Percentiles rank a stretch among this genome's conserved stretches.
phyloP scores from a whole-genome alignment of 2,329 filamentous ascomycete species.

The Trichoderma sp. region DNA sequence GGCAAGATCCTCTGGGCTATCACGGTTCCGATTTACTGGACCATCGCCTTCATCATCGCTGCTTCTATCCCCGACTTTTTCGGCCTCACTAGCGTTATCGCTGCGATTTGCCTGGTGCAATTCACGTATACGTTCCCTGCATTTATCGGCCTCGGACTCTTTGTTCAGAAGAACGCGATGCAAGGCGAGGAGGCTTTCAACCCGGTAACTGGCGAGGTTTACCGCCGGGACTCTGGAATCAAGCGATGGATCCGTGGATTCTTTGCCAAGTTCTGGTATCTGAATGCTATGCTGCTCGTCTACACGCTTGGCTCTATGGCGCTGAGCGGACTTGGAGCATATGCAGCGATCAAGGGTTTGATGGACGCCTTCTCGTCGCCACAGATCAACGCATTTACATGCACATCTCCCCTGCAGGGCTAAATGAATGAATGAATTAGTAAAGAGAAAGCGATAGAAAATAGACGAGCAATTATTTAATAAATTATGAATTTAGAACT shows the following conservation, averaged over 20 bases:
- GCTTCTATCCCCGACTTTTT: constrained; percentile 56
- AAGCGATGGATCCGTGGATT: constrained; percentile 21
- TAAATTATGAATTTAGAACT: background rate
- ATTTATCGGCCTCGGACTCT: constrained; percentile 26
- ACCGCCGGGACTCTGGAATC: background rate
- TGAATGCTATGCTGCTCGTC: constrained; percentile 20
- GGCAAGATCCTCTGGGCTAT: constrained; percentile 54
- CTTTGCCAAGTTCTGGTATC: constrained; percentile 9
- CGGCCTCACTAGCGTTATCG: constrained; percentile 50
- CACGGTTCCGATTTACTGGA: constrained; percentile 59
- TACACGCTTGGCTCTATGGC: constrained; percentile 24
- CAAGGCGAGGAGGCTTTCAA: constrained; percentile 25
- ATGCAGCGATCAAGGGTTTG: constrained; percentile 24
- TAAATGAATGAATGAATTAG: background rate
- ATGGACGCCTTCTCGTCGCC: constrained; percentile 25
- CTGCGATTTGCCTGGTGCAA: constrained; percentile 56
- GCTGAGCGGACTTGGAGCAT: constrained; percentile 23
- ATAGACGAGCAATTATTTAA: background rate
- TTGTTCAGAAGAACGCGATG: constrained; percentile 26
- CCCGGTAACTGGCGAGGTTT: constrained; percentile 20
- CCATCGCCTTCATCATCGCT: constrained; percentile 55
- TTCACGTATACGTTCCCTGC: constrained; percentile 63
- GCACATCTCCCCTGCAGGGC: constrained; percentile 22
- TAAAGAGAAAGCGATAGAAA: background rate
- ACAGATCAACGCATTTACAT: constrained; percentile 27